These are phyloP conservation scores for Crucibulum laeve DNA, from an alignment of 768 basidiomycete genomes.

Conservation along the genomic window DNA sequence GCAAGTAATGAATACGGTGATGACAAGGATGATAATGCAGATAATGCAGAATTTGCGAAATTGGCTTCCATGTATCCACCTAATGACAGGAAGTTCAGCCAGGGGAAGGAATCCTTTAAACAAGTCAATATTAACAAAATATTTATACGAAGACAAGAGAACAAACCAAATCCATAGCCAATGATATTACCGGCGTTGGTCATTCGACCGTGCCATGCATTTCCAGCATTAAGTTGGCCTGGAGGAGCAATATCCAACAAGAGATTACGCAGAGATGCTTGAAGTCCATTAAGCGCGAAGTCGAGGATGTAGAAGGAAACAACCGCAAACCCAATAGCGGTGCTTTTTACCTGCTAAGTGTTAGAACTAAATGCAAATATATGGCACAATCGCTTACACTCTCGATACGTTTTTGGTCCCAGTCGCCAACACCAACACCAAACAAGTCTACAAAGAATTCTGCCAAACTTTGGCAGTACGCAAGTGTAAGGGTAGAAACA, in stretches of 20 bases:
- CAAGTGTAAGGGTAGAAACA: slow-evolving; percentile 72
- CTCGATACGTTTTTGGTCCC: slow-evolving; percentile 72
- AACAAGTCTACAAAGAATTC: slow-evolving; percentile 72
- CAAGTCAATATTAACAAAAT: slow-evolving; percentile 6
- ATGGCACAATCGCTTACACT: slow-evolving; percentile 47
- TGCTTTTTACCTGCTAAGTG: slow-evolving; percentile 49
- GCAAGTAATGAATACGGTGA: slow-evolving; percentile 88
- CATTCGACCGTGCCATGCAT: slow-evolving; percentile 98
- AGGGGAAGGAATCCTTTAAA: slow-evolving; percentile 82
- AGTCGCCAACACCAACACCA: slow-evolving; percentile 74
- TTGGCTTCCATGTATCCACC: slow-evolving; percentile 83
- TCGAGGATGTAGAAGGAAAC: slow-evolving; percentile 91
- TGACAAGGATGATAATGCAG: slow-evolving; percentile 70
- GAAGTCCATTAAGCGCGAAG: slow-evolving; percentile 94
- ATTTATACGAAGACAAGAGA: neutral
- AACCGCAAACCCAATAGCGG: slow-evolving; percentile 82
- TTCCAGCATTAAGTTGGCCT: slow-evolving; percentile 86
- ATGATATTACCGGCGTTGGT: slow-evolving; percentile 95
- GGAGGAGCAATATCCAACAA: slow-evolving; percentile 88
- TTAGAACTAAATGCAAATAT: neutral
- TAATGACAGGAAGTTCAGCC: slow-evolving; percentile 68
- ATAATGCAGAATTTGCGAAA: slow-evolving; percentile 96
- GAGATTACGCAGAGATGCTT: slow-evolving; percentile 91
- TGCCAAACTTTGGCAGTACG: slow-evolving; percentile 77
- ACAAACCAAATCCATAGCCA: slow-evolving; percentile 85